Evolutionary conservation across 2,329 filamentous ascomycete species (phyloP).

Genomic region (Uncinocarpus reesii): DNA sequence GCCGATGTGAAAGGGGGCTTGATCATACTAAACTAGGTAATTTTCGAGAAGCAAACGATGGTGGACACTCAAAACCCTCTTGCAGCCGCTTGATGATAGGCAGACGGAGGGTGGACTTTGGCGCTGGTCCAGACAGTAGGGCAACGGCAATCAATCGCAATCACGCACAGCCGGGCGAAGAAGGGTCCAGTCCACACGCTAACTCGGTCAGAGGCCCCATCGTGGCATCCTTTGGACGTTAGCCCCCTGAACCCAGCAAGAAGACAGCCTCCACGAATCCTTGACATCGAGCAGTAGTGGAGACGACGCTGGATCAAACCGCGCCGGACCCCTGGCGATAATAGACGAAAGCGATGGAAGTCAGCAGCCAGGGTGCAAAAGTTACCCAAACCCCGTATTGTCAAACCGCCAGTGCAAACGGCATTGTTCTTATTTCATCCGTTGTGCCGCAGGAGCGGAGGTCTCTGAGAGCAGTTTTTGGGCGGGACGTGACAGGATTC

Average conservation of each 20-base stretch:
- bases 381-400: too few species aligned
- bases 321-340: too few species aligned
- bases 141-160: not conserved
- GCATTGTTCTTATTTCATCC: too few species aligned
- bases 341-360: too few species aligned
- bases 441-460: too few species aligned
- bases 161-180: slow-evolving; percentile 3
- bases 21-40: slow-evolving; percentile 4
- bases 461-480: too few species aligned
- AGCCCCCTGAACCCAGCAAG: slow-evolving; percentile 3
- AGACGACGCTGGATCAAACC: not conserved
- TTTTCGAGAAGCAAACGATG: slow-evolving; percentile 10
- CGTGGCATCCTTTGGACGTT: not conserved
- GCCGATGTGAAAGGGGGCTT: slow-evolving; percentile 2
- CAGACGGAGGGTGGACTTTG: not conserved
- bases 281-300: too few species aligned
- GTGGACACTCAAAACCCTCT: not conserved
- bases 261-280: slow-evolving; percentile 8
- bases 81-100: not conserved
- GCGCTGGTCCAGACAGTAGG: not conserved
- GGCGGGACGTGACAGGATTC: too few species aligned
- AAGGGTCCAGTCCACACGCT: slow-evolving; percentile 8
- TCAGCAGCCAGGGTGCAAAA: too few species aligned
- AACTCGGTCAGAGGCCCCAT: slow-evolving; percentile 1
- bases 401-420: too few species aligned